Evolutionary conservation across 345 rosid genomes (phyloP).

Genomic region (Eucalyptus cladocalyx): DNA sequence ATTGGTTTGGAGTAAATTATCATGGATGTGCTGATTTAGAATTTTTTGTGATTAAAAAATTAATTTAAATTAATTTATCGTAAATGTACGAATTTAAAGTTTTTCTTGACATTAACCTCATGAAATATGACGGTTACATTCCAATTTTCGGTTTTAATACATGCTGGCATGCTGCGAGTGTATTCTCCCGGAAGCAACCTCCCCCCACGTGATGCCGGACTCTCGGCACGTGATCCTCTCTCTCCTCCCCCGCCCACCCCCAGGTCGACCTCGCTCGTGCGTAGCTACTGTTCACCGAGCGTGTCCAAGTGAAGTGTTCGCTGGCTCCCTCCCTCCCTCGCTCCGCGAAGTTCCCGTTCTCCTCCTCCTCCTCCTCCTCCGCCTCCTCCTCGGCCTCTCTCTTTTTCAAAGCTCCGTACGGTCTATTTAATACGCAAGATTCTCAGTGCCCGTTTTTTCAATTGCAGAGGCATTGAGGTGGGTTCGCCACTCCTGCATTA

Average conservation of each 20-base stretch:
- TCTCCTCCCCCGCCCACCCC: neutral
- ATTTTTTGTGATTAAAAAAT: too few species aligned
- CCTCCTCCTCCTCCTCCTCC: neutral
- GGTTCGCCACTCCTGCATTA: neutral
- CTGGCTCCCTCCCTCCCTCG: neutral
- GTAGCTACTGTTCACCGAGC: neutral
- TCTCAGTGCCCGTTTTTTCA: neutral
- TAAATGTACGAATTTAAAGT: too few species aligned
- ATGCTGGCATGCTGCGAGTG: neutral
- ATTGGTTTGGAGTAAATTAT: too few species aligned
- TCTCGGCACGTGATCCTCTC: neutral
- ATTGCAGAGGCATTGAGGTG: neutral
- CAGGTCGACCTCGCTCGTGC: neutral
- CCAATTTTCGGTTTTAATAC: neutral
- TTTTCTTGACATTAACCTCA: too few species aligned
- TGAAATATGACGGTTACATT: neutral
- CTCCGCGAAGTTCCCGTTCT: neutral
- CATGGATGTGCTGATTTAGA: too few species aligned
- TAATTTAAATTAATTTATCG: too few species aligned
- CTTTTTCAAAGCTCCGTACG: neutral
- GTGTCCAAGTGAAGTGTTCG: neutral
- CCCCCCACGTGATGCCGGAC: neutral
- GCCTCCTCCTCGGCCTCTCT: neutral
- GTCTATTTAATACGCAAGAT: neutral
- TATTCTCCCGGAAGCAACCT: neutral